Percentiles rank a stretch among this genome's conserved stretches.
Conservation (phyloP, 2,329 filamentous ascomycete genomes). For the Scolecobasidium constrictum region DNA sequence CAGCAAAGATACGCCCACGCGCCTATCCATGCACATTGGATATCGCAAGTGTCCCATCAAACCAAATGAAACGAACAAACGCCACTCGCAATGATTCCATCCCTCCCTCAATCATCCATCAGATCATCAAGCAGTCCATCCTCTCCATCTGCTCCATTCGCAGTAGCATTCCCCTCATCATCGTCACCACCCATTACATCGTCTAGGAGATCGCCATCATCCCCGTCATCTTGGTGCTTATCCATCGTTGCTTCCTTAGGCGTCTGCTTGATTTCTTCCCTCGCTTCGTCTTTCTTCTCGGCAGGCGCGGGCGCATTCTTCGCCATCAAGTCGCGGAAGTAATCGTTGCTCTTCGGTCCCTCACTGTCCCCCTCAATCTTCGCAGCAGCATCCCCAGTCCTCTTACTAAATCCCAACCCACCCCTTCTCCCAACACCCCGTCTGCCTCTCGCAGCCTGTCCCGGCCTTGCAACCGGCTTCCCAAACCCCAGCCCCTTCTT, state of each 20-base stretch:
- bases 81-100: no score
- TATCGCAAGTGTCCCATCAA: neutral
- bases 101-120: neutral
- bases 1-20: no score
- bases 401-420: constrained; percentile 3
- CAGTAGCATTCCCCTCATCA: neutral
- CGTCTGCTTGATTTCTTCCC: neutral
- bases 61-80: no score
- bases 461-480: constrained; percentile 2
- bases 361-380: constrained; percentile 4
- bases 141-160: neutral
- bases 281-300: constrained; percentile 5
- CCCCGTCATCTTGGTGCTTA: no score
- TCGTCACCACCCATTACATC: neutral
- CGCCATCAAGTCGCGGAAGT: constrained; percentile 9
- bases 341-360: constrained; percentile 9
- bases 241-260: neutral
- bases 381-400: neutral
- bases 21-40: neutral
- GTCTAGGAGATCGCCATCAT: neutral
- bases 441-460: neutral
- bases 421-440: constrained; percentile 2
- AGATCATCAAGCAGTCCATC: neutral
- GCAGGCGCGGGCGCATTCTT: neutral
- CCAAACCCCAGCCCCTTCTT: constrained; percentile 3